Base-by-base conservation (phyloP, 495 filamentous ascomycete species). In the Cercophora sp. region DNA sequence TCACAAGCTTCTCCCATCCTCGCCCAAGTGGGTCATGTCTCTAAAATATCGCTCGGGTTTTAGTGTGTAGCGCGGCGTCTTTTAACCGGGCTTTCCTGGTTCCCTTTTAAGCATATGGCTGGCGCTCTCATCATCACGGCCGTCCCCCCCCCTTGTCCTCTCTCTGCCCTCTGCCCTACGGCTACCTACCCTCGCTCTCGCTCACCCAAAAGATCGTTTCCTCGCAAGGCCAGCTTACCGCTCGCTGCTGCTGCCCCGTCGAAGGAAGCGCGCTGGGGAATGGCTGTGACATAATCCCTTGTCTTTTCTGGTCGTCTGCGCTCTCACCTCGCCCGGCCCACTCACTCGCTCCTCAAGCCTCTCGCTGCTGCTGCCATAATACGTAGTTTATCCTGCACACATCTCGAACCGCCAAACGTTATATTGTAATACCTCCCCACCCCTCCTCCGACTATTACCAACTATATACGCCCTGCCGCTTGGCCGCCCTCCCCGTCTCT, bases 341-440 rank as follows among this genome's bases (percentile, higher is more conserved):
- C 34, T 42, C 48, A 31, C 53, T 51, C 49, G 27, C 26, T 48
- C 35, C 39, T 41, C 40, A 42, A 25, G 48, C 39, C 35, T 45
- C 35, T 56, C 52, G 47, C 29, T 55, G 37, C 51, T 52, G 42
- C 55, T 53, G 51, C 47, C 55, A 32, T 51, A 55, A 34, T 53
- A 56, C 52, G 52, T 55, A 57, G 51, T 40, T 48, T 41, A 43
- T 52, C 46, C 54, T 56, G 54, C 53, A 59, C 24, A 45, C 51
- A 20, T 31, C 44, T 48, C 52, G 41, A 49, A 20, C 56, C 49
- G 51, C 46, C 53, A 52, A 58, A 62, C 35, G 52, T 51, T 62
- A 57, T 63, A 63, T 59, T 57, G 37, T 53, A 53, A 48, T 52
- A 36, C 48, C 47, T 52, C 55, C 61, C 52, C 54, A 54, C 52